Percentiles rank a stretch among this genome's conserved stretches.
These are phyloP conservation scores for Pleurozium schreberi DNA, from an alignment of 225 moss, liverwort and hornwort genomes.

Conservation along the genomic window DNA sequence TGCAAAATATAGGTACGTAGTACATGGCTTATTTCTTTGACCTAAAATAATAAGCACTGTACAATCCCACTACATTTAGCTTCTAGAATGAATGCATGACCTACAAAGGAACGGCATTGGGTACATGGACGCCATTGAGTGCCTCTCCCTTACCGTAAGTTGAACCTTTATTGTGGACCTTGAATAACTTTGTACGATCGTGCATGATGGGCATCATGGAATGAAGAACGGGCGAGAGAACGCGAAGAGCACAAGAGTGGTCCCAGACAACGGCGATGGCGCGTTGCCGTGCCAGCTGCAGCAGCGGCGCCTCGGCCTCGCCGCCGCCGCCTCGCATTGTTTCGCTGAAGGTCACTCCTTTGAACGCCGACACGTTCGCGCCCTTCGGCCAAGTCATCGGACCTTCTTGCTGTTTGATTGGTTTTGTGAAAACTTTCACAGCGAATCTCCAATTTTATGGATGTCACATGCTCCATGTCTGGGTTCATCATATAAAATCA, in stretches of 20 bases:
- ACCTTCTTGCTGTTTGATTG: not conserved
- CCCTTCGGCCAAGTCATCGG: constrained; percentile 47
- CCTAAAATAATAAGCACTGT: too few species aligned
- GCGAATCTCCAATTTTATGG: not conserved
- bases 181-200: not conserved
- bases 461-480: not conserved
- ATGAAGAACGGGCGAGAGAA: not conserved
- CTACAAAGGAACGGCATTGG: too few species aligned
- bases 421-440: not conserved
- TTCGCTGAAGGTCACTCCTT: not conserved
- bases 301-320: not conserved
- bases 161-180: not conserved
- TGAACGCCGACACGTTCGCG: constrained; percentile 15
- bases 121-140: too few species aligned
- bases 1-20: too few species aligned
- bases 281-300: not conserved
- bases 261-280: not conserved
- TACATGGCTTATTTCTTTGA: too few species aligned
- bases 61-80: too few species aligned
- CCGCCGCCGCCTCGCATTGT: not conserved
- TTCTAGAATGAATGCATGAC: too few species aligned
- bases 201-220: not conserved
- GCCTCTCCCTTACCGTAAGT: too few species aligned
- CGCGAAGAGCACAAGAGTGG: not conserved
- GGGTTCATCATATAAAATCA: not conserved